Percentiles rank a stretch among this genome's conserved stretches.
These are phyloP conservation scores for Sugiyamaella xylanicola DNA, from an alignment of 1,139 yeast species.

Conservation along the genomic window DNA sequence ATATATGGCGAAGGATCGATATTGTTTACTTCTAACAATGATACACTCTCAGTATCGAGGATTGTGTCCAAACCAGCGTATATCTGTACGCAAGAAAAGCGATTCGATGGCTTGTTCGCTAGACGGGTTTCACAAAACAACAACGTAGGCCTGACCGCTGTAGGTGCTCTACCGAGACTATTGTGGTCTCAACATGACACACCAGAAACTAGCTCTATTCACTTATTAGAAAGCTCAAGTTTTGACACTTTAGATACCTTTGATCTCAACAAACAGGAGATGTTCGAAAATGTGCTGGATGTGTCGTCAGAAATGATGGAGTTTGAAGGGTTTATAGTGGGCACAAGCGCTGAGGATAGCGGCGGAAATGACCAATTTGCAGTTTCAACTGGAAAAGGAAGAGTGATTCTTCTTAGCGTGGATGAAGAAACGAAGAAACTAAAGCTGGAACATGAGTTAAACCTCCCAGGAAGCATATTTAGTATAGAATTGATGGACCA, in stretches of 20 bases:
- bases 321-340: constrained; percentile 14
- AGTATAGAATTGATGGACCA: constrained; percentile 8
- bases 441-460: constrained; percentile 4
- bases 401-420: constrained; percentile 9
- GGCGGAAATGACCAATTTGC: constrained; percentile 3
- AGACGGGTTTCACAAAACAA: constrained; percentile 11
- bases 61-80: not conserved
- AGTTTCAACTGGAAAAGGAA: constrained; percentile 10
- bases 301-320: constrained; percentile 15
- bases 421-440: constrained; percentile 1
- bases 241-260: constrained; percentile 11
- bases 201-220: not conserved
- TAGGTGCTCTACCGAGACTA: not conserved
- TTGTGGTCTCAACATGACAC: not conserved
- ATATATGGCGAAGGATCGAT: constrained; percentile 6
- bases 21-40: constrained; percentile 7
- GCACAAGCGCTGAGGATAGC: constrained; percentile 15
- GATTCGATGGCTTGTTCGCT: constrained; percentile 6
- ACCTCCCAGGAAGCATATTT: constrained; percentile 13
- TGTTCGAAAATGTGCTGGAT: constrained; percentile 9
- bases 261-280: constrained; percentile 2
- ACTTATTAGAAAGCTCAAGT: constrained; percentile 11
- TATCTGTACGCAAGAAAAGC: constrained; percentile 10
- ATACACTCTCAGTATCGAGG: constrained; percentile 2
- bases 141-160: not conserved